Evolutionary conservation across 805 yeast species (phyloP), one percentile per base, ranked within the genome.

Genomic region (Torulaspora maleeae): DNA sequence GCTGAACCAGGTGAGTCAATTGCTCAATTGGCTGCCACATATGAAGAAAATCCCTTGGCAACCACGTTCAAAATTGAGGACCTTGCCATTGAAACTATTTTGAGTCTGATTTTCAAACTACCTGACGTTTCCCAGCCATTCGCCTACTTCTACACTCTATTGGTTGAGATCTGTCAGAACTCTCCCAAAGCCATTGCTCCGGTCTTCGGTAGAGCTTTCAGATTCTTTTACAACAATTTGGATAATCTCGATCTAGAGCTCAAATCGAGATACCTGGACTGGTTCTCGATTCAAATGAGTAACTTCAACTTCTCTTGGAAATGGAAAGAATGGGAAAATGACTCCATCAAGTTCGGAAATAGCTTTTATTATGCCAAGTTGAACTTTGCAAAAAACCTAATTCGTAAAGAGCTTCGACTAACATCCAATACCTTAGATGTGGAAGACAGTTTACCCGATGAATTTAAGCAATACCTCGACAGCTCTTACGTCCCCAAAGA

Each of bases 241-340:
- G 80, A 76, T 22, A 67, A 74, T 1, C 69, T 89, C 43, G 96
- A 91, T 61, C 80, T 80, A 56, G 96, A 89, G 64, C 69, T 86
- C 43, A 76, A 81, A 52, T 73, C 79, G 48, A 73, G 90, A 48
- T 85, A 79, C 53, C 71, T 87, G 56, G 91, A 86, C 65, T 93
- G 98, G 98, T 82, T 95, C 72, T 76, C 95, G 1, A 82, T 86
- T 45, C 99, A 93, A 67, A 78, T 93, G 63, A 85, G 95, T 58
- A 93, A 91, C 62, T 93, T 91, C 65, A 89, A 85, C 46, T 93
- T 87, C 68, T 86, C 90, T 29, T 93, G 99, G 99, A 88, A 89
- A 61, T 93, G 99, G 99, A 80, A 78, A 51, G 98, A 90, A 64
- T 93, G 99, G 99, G 78, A 75, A 22, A 68, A 65, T 2, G 86